These are phyloP conservation scores for Penicillium sp. DNA, from an alignment of 2,329 filamentous ascomycete genomes.

Conservation along the genomic window DNA sequence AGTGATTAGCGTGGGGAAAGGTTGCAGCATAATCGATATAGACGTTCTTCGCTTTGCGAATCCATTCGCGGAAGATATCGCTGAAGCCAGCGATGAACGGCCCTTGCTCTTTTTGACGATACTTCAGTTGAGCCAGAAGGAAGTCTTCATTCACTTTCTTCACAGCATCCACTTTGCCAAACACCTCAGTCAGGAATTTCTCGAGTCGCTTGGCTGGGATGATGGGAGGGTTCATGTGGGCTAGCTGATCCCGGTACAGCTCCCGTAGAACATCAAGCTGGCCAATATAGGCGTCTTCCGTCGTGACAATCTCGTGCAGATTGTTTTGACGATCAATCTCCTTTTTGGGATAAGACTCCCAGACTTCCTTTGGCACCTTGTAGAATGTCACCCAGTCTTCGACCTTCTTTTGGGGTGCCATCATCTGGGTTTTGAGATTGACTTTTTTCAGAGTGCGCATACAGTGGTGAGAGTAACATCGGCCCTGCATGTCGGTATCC, in stretches of 20 bases:
- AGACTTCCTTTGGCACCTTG: conserved; percentile 68
- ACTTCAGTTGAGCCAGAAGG: conserved; percentile 87
- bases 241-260: conserved; percentile 78
- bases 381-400: conserved; percentile 91
- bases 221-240: conserved; percentile 67
- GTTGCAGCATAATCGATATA: conserved; percentile 90
- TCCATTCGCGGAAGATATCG: conserved; percentile 97
- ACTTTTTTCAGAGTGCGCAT: conserved; percentile 92
- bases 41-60: conserved; percentile 79
- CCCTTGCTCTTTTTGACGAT: conserved; percentile 92
- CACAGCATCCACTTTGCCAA: conserved; percentile 83
- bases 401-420: conserved; percentile 61
- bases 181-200: conserved; percentile 77
- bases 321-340: conserved; percentile 91
- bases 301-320: conserved; percentile 89
- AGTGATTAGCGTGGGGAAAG: conserved; percentile 76
- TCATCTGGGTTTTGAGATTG: conserved; percentile 68
- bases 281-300: conserved; percentile 85
- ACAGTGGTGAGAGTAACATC: conserved; percentile 92
- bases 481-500: conserved; percentile 53
- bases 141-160: conserved; percentile 90
- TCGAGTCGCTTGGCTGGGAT: conserved; percentile 71
- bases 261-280: conserved; percentile 79
- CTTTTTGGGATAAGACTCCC: conserved; percentile 68
- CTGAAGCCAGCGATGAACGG: conserved; percentile 92